Evolutionary conservation across 2,329 filamentous ascomycete genomes (phyloP).

Genomic region (Myriosclerotinia duriaeana): DNA sequence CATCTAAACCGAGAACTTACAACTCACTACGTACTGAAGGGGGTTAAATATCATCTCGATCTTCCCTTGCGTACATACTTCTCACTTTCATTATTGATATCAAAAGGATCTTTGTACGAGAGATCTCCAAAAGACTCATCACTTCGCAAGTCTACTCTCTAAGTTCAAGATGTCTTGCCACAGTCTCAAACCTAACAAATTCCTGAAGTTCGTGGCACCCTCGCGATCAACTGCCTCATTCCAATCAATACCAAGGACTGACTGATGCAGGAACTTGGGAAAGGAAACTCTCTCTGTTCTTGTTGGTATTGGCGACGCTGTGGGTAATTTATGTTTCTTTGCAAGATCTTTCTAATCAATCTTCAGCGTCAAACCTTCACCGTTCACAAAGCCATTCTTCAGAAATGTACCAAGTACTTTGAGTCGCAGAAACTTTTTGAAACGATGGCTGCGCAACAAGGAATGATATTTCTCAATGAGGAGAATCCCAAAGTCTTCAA

Average conservation of each 20-base stretch:
- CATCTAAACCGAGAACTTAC: too few relatives aligned
- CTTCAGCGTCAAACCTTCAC: constrained; percentile 24
- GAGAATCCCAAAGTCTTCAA: constrained; percentile 26
- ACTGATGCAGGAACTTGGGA: constrained; percentile 1
- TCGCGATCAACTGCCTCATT: background rate
- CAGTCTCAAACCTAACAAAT: constrained; percentile 25
- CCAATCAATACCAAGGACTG: background rate
- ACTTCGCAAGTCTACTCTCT: too few relatives aligned
- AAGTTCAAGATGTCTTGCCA: constrained; percentile 25
- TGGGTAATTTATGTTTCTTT: background rate
- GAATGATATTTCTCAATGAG: constrained; percentile 25
- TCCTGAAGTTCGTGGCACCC: constrained; percentile 21
- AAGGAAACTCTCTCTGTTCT: constrained; percentile 16
- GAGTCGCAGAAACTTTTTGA: constrained; percentile 21
- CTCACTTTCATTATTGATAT: background rate
- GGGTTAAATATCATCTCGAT: too few relatives aligned
- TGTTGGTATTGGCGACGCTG: constrained; percentile 12
- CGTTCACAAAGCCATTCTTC: constrained; percentile 28
- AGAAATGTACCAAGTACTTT: constrained; percentile 26
- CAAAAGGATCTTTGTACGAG: too few relatives aligned
- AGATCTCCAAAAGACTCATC: too few relatives aligned
- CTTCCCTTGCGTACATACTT: too few relatives aligned
- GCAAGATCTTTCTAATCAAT: background rate
- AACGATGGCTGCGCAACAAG: constrained; percentile 18
- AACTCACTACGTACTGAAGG: background rate